phyloP scores from a whole-genome alignment of 371 early-diverging fungal genomes.

The Mucor plumbeus region DNA sequence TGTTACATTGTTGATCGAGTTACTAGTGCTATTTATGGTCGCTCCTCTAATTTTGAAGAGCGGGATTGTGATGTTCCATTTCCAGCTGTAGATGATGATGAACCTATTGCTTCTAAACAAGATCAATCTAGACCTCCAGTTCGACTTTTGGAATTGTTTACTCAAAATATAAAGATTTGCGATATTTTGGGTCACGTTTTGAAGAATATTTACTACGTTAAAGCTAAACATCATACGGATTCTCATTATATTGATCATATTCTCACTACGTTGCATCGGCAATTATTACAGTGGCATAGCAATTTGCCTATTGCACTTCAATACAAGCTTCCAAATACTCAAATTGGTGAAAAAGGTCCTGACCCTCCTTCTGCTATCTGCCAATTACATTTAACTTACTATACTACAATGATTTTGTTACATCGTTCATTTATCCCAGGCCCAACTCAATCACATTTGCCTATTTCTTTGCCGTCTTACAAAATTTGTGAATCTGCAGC shows the following conservation, averaged over 20 bases:
- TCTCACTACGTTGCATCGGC: conserved; percentile 41
- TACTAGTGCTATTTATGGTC: conserved; percentile 48
- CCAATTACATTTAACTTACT: conserved; percentile 49
- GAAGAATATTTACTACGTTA: conserved; percentile 48
- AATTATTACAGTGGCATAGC: conserved; percentile 50
- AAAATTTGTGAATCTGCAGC: conserved; percentile 57
- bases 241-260: conserved; percentile 42
- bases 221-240: conserved; percentile 36
- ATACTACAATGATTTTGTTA: conserved; percentile 45
- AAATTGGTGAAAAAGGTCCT: conserved; percentile 28
- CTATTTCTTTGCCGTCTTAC: conserved; percentile 43
- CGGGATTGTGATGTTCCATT: conserved; percentile 54
- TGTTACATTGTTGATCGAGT: conserved; percentile 55
- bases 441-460: conserved; percentile 24
- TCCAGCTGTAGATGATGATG: conserved; percentile 52
- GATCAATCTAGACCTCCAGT: conserved; percentile 29
- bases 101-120: conserved; percentile 18
- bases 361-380: conserved; percentile 43
- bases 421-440: conserved; percentile 51
- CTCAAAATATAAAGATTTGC: conserved; percentile 43
- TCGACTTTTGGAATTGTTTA: conserved; percentile 39
- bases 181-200: conserved; percentile 54
- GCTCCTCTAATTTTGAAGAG: conserved; percentile 49
- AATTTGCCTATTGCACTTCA: conserved; percentile 46
- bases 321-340: conserved; percentile 37